A percentile compares a stretch with the other conserved stretches of the same genome.
Conservation (phyloP, 345 rosid genomes). For the Lepidium africanum region DNA sequence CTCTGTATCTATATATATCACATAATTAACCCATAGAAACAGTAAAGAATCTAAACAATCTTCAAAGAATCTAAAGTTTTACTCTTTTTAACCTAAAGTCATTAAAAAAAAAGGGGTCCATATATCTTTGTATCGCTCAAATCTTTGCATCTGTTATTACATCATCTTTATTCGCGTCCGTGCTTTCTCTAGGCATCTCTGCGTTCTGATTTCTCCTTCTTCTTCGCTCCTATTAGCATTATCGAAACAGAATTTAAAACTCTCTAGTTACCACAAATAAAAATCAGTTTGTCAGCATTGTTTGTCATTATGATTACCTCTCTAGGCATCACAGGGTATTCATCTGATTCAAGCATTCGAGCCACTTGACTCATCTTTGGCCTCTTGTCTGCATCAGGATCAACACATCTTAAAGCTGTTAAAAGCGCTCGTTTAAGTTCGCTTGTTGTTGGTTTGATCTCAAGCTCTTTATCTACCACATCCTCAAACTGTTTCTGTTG, state of each 20-base stretch:
- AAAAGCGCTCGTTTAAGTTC: slow-evolving; percentile 86
- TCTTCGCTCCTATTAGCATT: slow-evolving; percentile 60
- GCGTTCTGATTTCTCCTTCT: slow-evolving; percentile 46
- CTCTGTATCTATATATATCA: not conserved
- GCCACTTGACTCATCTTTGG: slow-evolving; percentile 96
- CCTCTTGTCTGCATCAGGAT: slow-evolving; percentile 89
- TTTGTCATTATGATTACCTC: slow-evolving; percentile 39
- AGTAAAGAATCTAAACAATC: slow-evolving; percentile 24
- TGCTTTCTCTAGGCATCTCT: slow-evolving; percentile 39
- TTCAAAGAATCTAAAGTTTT: slow-evolving; percentile 10
- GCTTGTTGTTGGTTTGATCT: slow-evolving; percentile 68
- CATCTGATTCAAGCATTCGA: slow-evolving; percentile 93
- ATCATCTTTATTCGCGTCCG: slow-evolving; percentile 41
- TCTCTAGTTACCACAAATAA: not conserved
- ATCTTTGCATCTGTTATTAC: slow-evolving; percentile 15
- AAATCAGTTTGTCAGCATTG: not conserved
- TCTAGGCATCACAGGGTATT: slow-evolving; percentile 66
- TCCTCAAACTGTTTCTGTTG: slow-evolving; percentile 76
- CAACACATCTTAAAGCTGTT: slow-evolving; percentile 93
- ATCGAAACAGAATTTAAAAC: not conserved
- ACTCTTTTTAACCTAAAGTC: not conserved
- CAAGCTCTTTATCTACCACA: slow-evolving; percentile 75
- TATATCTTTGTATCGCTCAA: slow-evolving; percentile 5
- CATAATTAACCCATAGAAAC: slow-evolving; percentile 14
- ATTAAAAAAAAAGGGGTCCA: not conserved